Conservation (phyloP, 2,329 filamentous ascomycete species). For the Meredithiella fracta region DNA sequence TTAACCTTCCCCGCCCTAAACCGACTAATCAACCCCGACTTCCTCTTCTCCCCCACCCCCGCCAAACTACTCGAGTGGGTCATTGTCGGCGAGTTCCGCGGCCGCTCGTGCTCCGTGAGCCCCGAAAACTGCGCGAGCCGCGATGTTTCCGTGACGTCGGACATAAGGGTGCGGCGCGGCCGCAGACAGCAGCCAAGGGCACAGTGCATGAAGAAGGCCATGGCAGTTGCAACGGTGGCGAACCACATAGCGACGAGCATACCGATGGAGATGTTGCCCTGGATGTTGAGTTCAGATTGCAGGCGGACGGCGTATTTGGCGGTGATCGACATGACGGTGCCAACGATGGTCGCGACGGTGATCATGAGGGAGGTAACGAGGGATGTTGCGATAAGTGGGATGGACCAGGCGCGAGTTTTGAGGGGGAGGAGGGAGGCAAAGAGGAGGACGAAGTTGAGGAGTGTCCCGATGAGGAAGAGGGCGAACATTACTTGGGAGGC, state of each 20-base stretch:
- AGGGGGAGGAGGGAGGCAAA: constrained; percentile 44
- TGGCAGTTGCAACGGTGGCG: constrained; percentile 45
- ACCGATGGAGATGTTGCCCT: constrained; percentile 47
- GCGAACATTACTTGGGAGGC: constrained; percentile 79
- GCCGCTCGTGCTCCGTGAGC: constrained; percentile 12
- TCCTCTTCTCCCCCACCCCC: not conserved
- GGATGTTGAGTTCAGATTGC: constrained; percentile 60
- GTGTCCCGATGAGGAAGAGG: constrained; percentile 58
- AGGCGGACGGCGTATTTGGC: constrained; percentile 61
- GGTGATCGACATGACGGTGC: constrained; percentile 69
- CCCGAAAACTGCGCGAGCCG: constrained; percentile 1
- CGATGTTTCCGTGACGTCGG: constrained; percentile 2
- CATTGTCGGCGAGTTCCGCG: constrained; percentile 5
- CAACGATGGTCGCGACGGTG: constrained; percentile 54
- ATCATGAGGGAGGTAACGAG: constrained; percentile 51
- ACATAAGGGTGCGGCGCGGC: constrained; percentile 8
- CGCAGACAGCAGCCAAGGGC: constrained; percentile 54
- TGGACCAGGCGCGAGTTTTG: constrained; percentile 39
- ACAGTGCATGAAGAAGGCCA: constrained; percentile 58
- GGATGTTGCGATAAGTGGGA: constrained; percentile 52
- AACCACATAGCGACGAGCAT: constrained; percentile 91
- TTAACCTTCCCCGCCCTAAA: not conserved
- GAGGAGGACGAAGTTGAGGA: constrained; percentile 57
- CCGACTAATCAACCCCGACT: constrained; percentile 5
- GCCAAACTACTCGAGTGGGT: not conserved